Evolutionary conservation across 805 yeast genomes (phyloP), one percentile per base, ranked within the genome.

Genomic region (Millerozyma miso): DNA sequence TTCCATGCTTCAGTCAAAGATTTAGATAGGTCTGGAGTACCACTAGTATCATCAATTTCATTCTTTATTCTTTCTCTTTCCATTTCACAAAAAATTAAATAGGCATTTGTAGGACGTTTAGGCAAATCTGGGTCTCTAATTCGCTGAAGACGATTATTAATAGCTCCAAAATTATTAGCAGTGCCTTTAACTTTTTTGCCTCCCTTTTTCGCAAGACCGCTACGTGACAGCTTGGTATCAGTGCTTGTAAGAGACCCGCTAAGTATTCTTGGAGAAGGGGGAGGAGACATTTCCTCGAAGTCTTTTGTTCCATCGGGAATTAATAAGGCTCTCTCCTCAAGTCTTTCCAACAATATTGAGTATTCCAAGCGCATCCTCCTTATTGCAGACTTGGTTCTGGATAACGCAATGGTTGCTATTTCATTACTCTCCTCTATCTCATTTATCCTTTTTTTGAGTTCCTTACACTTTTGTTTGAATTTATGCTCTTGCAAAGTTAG

Each of bases 1-100:
- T 86, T 86, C 97, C 97, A 90, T 3, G 84, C 82, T 48, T 87
- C 96, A 1, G 95, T 80, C 69, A 90, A 70, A 13, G 84, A 83
- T 54, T 79, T 83, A 2, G 95, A 83, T 36, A 87, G 70, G 57
- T 90, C 97, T 33, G 66, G 65, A 15, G 66, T 56, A 20, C 57
- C 58, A 7, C 81, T 82, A 3, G 79, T 76, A 39, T 71, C 69
- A 47, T 79, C 85, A 40, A 81, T 69, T 47, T 76, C 79, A 39
- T 75, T 72, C 47, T 78, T 80, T 32, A 88, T 75, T 39, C 76
- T 71, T 37, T 87, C 96, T 62, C 86, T 86, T 56, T 88, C 95
- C 66, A 77, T 67, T 45, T 90, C 97, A 63, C 97, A 90, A 57
- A 85, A 89, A 19, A 88, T 77, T 48, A 88, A 70, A 56, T 89